Conservation (phyloP, 345 rosid genomes). For the Acer campestre region DNA sequence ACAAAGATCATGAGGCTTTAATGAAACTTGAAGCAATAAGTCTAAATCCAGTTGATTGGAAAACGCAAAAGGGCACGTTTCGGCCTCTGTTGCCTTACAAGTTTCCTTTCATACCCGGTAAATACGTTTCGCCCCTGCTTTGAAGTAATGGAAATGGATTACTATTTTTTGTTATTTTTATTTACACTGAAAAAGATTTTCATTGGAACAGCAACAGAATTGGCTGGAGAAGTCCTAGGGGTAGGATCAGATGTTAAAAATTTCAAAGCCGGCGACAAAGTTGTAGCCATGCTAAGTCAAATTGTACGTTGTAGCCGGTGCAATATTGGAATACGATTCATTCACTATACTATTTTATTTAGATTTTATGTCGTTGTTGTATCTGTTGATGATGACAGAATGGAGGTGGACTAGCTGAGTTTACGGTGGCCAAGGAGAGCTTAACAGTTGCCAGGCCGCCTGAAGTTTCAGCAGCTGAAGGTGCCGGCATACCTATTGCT, state of each 20-base stretch:
- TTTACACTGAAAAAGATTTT: slow-evolving; percentile 11
- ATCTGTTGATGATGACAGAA: slow-evolving; percentile 30
- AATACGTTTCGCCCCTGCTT: background rate
- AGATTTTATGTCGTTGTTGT: background rate
- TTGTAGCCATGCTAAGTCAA: slow-evolving; percentile 53
- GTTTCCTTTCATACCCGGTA: slow-evolving; percentile 80
- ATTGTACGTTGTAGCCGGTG: slow-evolving; percentile 33
- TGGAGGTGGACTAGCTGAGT: slow-evolving; percentile 73
- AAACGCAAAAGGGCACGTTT: slow-evolving; percentile 60
- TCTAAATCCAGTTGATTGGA: slow-evolving; percentile 74
- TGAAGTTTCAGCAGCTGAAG: slow-evolving; percentile 72
- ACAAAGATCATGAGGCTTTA: slow-evolving; percentile 52
- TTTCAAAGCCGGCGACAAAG: slow-evolving; percentile 75
- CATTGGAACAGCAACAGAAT: slow-evolving; percentile 62
- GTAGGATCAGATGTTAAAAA: slow-evolving; percentile 62
- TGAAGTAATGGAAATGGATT: background rate
- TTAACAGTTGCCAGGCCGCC: slow-evolving; percentile 55
- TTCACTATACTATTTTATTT: background rate
- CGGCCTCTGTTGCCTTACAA: slow-evolving; percentile 63
- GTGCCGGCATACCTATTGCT: slow-evolving; percentile 64
- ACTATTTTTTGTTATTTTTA: too few species aligned
- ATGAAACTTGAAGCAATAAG: slow-evolving; percentile 58
- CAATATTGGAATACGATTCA: too few species aligned
- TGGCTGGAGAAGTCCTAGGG: slow-evolving; percentile 73
- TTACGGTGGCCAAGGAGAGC: slow-evolving; percentile 59